Conservation (phyloP, 257 asterid species). For the Salvia miltiorrhiza region DNA sequence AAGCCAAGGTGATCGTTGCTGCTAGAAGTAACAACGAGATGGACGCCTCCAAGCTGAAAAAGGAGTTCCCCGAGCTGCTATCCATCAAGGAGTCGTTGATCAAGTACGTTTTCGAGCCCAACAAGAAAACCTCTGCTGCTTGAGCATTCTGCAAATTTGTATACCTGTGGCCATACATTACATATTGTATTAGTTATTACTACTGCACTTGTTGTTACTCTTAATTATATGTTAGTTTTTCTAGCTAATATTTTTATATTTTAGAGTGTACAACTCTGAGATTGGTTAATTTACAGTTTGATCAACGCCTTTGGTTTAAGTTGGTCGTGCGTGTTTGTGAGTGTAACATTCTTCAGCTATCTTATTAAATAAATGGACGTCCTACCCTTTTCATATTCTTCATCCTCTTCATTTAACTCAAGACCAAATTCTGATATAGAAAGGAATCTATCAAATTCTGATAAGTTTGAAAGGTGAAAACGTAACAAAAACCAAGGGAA, state of each 20-base stretch:
- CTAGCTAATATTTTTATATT: neutral
- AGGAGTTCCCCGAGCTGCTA: slow-evolving; percentile 49
- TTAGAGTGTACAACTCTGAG: slow-evolving; percentile 15
- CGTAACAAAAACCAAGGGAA: too few species aligned
- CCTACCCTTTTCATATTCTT: neutral
- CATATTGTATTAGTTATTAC: slow-evolving; percentile 5
- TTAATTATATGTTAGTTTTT: slow-evolving; percentile 11
- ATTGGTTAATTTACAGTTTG: slow-evolving; percentile 15
- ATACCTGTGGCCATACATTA: neutral
- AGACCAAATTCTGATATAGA: too few species aligned
- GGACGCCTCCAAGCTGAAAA: slow-evolving; percentile 53
- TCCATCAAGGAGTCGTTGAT: slow-evolving; percentile 50
- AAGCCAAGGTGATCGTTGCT: slow-evolving; percentile 58
- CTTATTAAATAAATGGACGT: slow-evolving; percentile 11
- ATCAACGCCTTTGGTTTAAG: neutral
- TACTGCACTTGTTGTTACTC: neutral
- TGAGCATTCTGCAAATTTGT: neutral
- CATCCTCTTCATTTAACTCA: neutral
- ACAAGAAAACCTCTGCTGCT: slow-evolving; percentile 36
- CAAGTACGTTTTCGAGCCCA: slow-evolving; percentile 48
- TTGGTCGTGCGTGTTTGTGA: slow-evolving; percentile 9
- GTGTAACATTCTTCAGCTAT: slow-evolving; percentile 23
- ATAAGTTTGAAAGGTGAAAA: too few species aligned
- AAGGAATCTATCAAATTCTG: neutral
- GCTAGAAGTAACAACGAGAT: slow-evolving; percentile 53